Base-by-base conservation (phyloP, 805 yeast species). In the Starmera quercuum region DNA sequence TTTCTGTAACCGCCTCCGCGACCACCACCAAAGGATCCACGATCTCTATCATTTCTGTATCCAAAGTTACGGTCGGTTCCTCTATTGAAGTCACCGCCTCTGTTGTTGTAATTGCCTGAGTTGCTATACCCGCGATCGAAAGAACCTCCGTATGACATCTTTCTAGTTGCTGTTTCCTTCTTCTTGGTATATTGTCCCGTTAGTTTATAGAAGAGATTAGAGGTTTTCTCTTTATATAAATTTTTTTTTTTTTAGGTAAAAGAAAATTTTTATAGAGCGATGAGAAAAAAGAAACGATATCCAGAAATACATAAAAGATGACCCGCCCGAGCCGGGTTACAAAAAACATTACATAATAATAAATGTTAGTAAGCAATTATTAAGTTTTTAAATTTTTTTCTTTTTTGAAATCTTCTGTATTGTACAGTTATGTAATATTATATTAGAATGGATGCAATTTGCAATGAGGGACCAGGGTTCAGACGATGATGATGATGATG, bases 21-120 rank as follows among this genome's bases (percentile, higher is more conserved):
- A 34, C 59, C 57, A 28, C 70, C 69, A 36, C 55, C 51, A 30
- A 51, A 58, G 28, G 63, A 62, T 30, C 63, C 62, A 42, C 64
- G 54, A 51, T 58, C 58, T 35, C 59, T 47, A 40, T 51, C 58
- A 39, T 57, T 55, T 30, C 56, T 54, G 23, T 52, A 47, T 26
- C 51, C 55, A 32, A 63, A 63, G 41, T 57, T 55, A 33, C 64
- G 59, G 31, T 59, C 60, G 38, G 47, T 54, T 38, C 61, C 64
- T 40, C 56, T 56, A 48, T 56, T 61, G 50, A 42, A 42, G 36
- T 53, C 51, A 34, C 54, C 46, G 29, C 51, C 46, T 40, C 54
- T 46, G 25, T 40, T 29, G 38, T 37, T 26, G 46, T 40, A 56
- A 49, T 55, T 57, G 28, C 54, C 46, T 42, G 47, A 51, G 45